Base-by-base conservation (phyloP, 2,329 filamentous ascomycete genomes). In the Ceratocystis harringtonii region DNA sequence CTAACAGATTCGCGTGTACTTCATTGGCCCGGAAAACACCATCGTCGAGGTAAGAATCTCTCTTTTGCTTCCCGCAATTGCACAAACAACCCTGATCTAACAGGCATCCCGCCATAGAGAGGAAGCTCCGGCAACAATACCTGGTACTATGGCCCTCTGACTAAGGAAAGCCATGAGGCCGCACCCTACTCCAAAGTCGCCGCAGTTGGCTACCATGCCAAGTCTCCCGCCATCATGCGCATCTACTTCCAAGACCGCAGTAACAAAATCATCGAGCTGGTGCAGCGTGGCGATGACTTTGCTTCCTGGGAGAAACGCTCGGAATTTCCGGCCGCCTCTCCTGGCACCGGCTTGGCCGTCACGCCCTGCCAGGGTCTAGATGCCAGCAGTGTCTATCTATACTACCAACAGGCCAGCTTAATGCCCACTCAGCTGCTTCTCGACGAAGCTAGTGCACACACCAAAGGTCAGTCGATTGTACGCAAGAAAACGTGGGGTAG, bases 261-360 rank as follows among this genome's bases (percentile, higher is more conserved):
- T 50, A 67, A 67, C 58, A 67, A 65, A 48, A 32, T 67, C n/a
- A 48, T 65, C 22, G 66, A 67, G 63, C 60, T 67, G 8, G 66
- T 67, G n/a, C 66, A 67, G 45, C 66, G 66, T 41, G 66, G 66
- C 58, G 63, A 67, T 50, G 66, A 67, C 43, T 67, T 67, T 60
- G 57, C 63, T 12, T 60, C 66, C 28, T 67, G 66, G 66, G 36
- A 58, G 5, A 67, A 65, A 50, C 63, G 52, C 41, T 63, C 64
- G 15, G 45, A 67, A 28, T 67, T 67, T 45, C 66, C 66, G 4
- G 48, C 58, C 2, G 66, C 66, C 1, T 67, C 66, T 12, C 66
- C 66, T 28, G 66, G 66, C n/a, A 65, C 66, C 41, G 63, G 66
- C 7, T 36, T 67, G 30, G 66, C 66, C 15, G 66, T 67, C 6